phyloP scores from a whole-genome alignment of 139 green algal genomes.

The Gonium pectorale region DNA sequence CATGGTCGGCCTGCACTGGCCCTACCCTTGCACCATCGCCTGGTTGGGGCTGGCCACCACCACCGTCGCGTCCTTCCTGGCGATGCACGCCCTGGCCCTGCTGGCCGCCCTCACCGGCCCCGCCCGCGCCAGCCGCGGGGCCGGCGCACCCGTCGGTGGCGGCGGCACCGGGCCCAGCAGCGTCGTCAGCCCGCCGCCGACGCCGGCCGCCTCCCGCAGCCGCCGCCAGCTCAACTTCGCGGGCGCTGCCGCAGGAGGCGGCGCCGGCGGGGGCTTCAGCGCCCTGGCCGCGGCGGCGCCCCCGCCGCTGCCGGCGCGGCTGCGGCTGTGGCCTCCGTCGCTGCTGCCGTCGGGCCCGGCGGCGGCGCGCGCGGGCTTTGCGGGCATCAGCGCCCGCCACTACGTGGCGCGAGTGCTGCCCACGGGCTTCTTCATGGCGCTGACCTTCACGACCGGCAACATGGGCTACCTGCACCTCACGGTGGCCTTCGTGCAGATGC shows the following conservation, averaged over 20 bases:
- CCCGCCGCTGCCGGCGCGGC: not conserved
- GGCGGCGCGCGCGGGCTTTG: too few species aligned
- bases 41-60: constrained; percentile 53
- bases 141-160: too few species aligned
- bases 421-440: constrained; percentile 59
- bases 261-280: not conserved
- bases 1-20: constrained; percentile 53
- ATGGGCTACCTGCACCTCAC: constrained; percentile 93
- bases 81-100: not conserved
- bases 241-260: not conserved
- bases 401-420: constrained; percentile 51
- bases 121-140: too few species aligned
- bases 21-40: constrained; percentile 55
- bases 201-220: too few species aligned
- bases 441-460: constrained; percentile 71
- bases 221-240: too few species aligned
- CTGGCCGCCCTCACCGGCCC: not conserved
- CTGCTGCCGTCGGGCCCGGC: not conserved
- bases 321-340: not conserved
- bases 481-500: constrained; percentile 93
- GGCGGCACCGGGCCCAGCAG: too few species aligned
- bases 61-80: constrained; percentile 2
- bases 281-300: not conserved
- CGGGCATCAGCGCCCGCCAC: constrained; percentile 26
- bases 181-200: too few species aligned